These are phyloP conservation scores for Austroboletus novae-zelandiae DNA, from an alignment of 1,284 basidiomycete species.

Conservation along the genomic window DNA sequence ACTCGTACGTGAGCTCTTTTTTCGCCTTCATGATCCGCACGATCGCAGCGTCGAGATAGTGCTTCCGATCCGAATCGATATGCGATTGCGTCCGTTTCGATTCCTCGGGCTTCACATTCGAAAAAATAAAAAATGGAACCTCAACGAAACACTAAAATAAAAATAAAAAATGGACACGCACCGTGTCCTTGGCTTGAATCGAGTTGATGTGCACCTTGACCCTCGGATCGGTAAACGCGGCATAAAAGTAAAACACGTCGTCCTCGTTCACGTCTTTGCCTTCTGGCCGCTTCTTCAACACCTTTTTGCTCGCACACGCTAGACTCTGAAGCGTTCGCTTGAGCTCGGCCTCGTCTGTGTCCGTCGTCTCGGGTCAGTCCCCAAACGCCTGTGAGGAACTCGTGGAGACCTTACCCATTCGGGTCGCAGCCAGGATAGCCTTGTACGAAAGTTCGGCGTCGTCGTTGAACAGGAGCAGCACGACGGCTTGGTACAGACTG, in stretches of 20 bases:
- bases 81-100: constrained; percentile 77
- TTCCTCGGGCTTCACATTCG: constrained; percentile 72
- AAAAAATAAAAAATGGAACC: no score
- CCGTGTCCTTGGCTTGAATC: constrained; percentile 81
- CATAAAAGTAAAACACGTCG: constrained; percentile 80
- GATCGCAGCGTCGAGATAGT: constrained; percentile 89
- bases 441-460: constrained; percentile 56
- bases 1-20: constrained; percentile 78
- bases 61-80: constrained; percentile 85
- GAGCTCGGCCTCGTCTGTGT: constrained; percentile 71
- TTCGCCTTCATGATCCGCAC: constrained; percentile 93
- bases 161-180: no score
- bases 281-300: constrained; percentile 78
- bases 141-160: no score
- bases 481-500: constrained; percentile 85
- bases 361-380: constrained; percentile 1
- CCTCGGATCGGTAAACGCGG: constrained; percentile 77
- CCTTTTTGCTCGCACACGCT: constrained; percentile 87
- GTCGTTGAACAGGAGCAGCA: constrained; percentile 91
- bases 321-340: constrained; percentile 87
- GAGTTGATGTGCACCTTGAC: constrained; percentile 92
- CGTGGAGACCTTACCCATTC: constrained; percentile 65
- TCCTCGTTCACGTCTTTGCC: constrained; percentile 78
- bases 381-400: background rate
- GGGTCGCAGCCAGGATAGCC: constrained; percentile 69